Evolutionary conservation across 768 basidiomycete genomes (phyloP).

Genomic region (Heimioporus sp.): DNA sequence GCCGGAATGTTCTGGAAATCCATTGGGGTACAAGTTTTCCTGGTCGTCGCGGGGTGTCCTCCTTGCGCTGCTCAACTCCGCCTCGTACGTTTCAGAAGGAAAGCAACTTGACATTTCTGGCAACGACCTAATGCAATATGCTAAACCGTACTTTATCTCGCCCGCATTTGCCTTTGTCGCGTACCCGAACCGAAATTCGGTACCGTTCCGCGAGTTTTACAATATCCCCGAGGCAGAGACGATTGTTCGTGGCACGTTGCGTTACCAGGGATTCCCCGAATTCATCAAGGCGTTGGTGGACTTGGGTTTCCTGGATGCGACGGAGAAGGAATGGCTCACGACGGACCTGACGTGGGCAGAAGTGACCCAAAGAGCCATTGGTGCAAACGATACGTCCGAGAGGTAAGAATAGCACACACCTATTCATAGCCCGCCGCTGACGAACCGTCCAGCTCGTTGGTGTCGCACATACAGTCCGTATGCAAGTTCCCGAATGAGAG

Average conservation of each 20-base stretch:
- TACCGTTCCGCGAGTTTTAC: constrained; percentile 89
- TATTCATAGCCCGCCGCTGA: constrained; percentile 1
- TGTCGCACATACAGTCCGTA: constrained; percentile 67
- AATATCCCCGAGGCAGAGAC: constrained; percentile 92
- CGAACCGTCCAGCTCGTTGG: constrained; percentile 52
- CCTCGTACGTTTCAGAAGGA: constrained; percentile 70
- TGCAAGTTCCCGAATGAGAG: constrained; percentile 69
- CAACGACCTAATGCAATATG: constrained; percentile 83
- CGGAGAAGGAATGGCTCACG: constrained; percentile 74
- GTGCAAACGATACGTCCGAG: constrained; percentile 66
- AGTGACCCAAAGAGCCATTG: constrained; percentile 72
- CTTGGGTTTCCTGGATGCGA: constrained; percentile 81
- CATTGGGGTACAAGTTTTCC: constrained; percentile 98
- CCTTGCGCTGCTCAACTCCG: constrained; percentile 89
- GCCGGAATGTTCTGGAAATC: constrained; percentile 87
- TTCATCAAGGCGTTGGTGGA: constrained; percentile 87
- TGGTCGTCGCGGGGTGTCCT: constrained; percentile 98
- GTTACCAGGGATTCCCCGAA: constrained; percentile 96
- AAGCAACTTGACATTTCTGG: constrained; percentile 69
- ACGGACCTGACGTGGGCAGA: constrained; percentile 79
- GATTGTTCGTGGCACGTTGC: constrained; percentile 86
- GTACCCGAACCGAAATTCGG: constrained; percentile 95
- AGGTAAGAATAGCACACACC: constrained; percentile 40
- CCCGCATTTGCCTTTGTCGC: constrained; percentile 96
- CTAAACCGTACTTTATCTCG: constrained; percentile 91